A percentile compares a stretch with the other conserved stretches of the same genome.
Evolutionary conservation across 306 rosid species (phyloP).

Genomic region (Alnus glutinosa): DNA sequence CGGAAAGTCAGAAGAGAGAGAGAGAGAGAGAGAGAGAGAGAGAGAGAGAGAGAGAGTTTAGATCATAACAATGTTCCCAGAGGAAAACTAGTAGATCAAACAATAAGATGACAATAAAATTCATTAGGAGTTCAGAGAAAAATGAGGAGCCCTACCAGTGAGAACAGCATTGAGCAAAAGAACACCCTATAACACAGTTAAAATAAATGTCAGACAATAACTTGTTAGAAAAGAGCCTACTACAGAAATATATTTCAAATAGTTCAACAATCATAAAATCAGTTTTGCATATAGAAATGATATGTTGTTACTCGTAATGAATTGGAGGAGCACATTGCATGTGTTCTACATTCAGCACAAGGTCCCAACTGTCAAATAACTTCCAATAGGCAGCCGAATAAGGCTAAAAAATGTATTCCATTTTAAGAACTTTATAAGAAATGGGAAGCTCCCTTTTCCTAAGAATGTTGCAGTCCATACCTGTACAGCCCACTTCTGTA

Average conservation of each 20-base stretch:
- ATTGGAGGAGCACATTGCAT: not conserved
- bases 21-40: no score
- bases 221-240: not conserved
- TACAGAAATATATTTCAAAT: no score
- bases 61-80: not conserved
- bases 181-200: constrained; percentile 71
- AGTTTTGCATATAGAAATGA: not conserved
- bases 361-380: not conserved
- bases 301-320: not conserved
- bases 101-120: not conserved
- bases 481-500: constrained; percentile 92
- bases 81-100: constrained; percentile 8
- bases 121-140: constrained; percentile 19
- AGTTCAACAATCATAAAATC: not conserved
- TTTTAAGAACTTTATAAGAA: not conserved
- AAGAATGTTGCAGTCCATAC: constrained; percentile 30
- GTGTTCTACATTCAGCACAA: constrained; percentile 4
- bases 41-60: no score
- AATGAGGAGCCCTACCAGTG: constrained; percentile 55
- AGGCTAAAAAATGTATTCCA: not conserved
- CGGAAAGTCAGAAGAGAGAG: not conserved
- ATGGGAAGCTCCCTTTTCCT: not conserved
- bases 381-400: not conserved
- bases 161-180: constrained; percentile 94
- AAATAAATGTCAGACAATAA: constrained; percentile 27